Base-by-base conservation (phyloP, 2,329 filamentous ascomycete species). In the Tolypocladium cylindrosporum region DNA sequence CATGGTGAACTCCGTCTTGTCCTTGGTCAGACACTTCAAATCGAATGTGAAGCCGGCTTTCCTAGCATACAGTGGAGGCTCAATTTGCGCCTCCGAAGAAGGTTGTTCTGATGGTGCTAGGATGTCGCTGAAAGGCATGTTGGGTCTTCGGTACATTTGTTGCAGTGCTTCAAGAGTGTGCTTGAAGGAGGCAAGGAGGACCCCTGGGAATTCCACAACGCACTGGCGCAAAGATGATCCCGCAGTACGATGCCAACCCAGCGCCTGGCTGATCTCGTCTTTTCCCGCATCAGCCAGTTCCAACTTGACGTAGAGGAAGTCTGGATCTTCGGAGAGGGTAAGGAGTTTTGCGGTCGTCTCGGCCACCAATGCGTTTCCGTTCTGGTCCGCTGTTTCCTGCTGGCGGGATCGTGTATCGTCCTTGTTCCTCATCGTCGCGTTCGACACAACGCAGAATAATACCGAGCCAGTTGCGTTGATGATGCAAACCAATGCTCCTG, bases 161-260 rank as follows among this genome's bases (percentile, higher is more conserved):
- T 88, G 82, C 3, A 88, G 70, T 0, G 79, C 79, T 50, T 74
- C 68, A 0, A 88, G 72, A 0, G 80, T 85, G 34, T 81, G 80
- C 34, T 77, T 70, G 62, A 88, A 87, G 0, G 84, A 76, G 0
- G 79, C 76, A 2, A 86, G 70, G 2, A 88, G 67, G 4, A 87
- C 71, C 0, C 80, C 81, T 0, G 84, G 85, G 58, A 88, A 87
- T 61, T 88, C 85, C 1, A 87, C 74, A 1, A 88, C 72, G 19
- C 63, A 67, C 42, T 64, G 62, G 27, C 59, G 56, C 16, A 62
- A 56, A 3, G 39, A 42, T 0, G 50, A 14, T 0, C 59, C 65
- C 39, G 62, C 58, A 10, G 59, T 56, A 16, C 61, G 63, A 61
- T 63, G 72, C 71, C 72, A 75, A 2, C 57, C 55, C 7, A 74